Evolutionary conservation across 75 land plant species (phyloP), one percentile per base, ranked within the genome.

Genomic region (Picea glauca): DNA sequence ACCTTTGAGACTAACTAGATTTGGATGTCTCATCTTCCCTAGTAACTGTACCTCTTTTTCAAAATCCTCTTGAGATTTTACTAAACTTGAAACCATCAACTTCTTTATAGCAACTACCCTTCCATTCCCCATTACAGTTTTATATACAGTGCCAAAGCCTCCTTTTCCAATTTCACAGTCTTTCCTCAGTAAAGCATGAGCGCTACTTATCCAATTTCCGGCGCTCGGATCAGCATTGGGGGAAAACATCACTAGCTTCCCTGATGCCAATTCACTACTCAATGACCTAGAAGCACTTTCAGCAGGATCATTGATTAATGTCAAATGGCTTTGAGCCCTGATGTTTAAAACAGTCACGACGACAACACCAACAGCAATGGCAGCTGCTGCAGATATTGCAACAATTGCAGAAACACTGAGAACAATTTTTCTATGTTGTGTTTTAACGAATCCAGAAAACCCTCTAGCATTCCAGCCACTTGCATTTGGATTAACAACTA

Each of bases 121-220:
- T 30, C 93, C 99, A n/a, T 90, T 87, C 0, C 67, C 82, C 23
- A 90, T 81, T 4, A 90, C 76, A 9, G 91, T 91, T 54, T 88
- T 90, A 81, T 88, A 97, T 0, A 95, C 94, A 0, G 93, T 91
- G 21, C 98, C 98, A 72, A 96, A 91, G 3, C 92, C 93, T 68
- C 98, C 99, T 20, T 76, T 80, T 0, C 98, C 98, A 13, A 95
- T 85, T 84, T 95, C 96, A n/a, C 84, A 50, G 3, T 93, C 98
- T 78, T 97, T 97, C 72, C 83, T 85, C 43, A 97, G 85, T n/a
- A 95, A 33, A 12, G 86, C 57, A 18, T 90, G 89, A n/a, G 91
- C 90, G 54, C 84, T 84, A 11, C 66, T 72, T 17, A 81, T 74
- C 87, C 88, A 84, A 43, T 93, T 92, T 23, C 80, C 82, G 1